These are phyloP conservation scores for Suhomyces kunorum DNA, from an alignment of 1,139 yeast genomes.

Conservation along the genomic window DNA sequence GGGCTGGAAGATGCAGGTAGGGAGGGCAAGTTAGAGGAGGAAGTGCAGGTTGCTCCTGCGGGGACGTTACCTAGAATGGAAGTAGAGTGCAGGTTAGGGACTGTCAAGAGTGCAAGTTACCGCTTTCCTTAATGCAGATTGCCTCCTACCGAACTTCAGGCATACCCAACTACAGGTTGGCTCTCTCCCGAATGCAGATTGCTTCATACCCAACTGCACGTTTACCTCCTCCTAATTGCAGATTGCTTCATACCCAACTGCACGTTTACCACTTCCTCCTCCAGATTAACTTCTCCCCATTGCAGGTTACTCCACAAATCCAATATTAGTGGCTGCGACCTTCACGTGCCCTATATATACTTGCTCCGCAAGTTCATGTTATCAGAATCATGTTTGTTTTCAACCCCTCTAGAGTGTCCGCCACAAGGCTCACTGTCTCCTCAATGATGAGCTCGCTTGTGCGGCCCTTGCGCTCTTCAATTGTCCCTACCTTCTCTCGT, in stretches of 20 bases:
- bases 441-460: slow-evolving; percentile 2
- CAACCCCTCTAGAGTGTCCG: slow-evolving; percentile 9
- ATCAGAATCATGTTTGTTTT: slow-evolving; percentile 10
- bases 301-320: background rate
- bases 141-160: too few species aligned
- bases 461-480: slow-evolving; percentile 1
- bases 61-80: too few species aligned
- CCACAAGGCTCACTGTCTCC: slow-evolving; percentile 1
- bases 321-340: slow-evolving; percentile 5
- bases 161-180: background rate
- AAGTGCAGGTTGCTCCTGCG: too few species aligned
- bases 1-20: too few species aligned
- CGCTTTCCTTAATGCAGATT: too few species aligned
- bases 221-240: too few species aligned
- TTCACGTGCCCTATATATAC: slow-evolving; percentile 10
- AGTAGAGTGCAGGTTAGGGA: too few species aligned
- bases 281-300: background rate
- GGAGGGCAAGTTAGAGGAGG: too few species aligned
- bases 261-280: background rate
- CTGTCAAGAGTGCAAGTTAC: too few species aligned
- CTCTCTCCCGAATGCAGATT: too few species aligned
- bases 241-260: too few species aligned
- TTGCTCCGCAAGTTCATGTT: slow-evolving; percentile 6
- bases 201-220: too few species aligned
- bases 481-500: slow-evolving; percentile 1